A percentile compares a stretch with the other conserved stretches of the same genome.
phyloP scores from a whole-genome alignment of 495 filamentous ascomycete genomes.

The Daldinia vernicosa region DNA sequence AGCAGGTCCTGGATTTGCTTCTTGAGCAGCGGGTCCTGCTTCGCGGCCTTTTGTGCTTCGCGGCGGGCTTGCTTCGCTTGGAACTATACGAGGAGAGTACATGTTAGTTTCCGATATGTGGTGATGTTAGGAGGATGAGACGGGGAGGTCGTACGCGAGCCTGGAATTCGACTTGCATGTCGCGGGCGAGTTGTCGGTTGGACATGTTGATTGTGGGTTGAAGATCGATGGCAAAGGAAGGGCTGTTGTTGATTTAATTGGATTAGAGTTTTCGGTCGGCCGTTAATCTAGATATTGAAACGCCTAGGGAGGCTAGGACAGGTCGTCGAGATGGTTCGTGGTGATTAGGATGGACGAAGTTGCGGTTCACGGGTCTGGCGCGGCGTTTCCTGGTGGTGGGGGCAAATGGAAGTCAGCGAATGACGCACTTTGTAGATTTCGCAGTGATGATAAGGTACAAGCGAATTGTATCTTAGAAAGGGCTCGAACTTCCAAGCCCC shows the following conservation, averaged over 20 bases:
- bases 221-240: background rate
- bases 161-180: slow-evolving; percentile 64
- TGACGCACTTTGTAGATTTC: slow-evolving; percentile 29
- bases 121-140: background rate
- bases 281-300: slow-evolving; percentile 1
- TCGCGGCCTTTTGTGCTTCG: slow-evolving; percentile 81
- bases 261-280: background rate
- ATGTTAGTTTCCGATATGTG: background rate
- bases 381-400: slow-evolving; percentile 26
- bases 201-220: slow-evolving; percentile 49
- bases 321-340: slow-evolving; percentile 4
- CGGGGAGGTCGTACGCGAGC: slow-evolving; percentile 51
- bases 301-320: background rate
- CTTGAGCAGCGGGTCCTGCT: slow-evolving; percentile 83
- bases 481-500: background rate
- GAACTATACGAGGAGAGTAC: slow-evolving; percentile 62
- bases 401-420: slow-evolving; percentile 26
- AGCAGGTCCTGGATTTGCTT: slow-evolving; percentile 83
- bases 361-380: slow-evolving; percentile 17
- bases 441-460: background rate
- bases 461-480: background rate
- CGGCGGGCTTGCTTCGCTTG: slow-evolving; percentile 84
- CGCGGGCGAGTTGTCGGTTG: slow-evolving; percentile 60
- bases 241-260: no score
- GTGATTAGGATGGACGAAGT: slow-evolving; percentile 17